phyloP scores from a whole-genome alignment of 2,329 filamentous ascomycete species.

The Xylaria sp. region DNA sequence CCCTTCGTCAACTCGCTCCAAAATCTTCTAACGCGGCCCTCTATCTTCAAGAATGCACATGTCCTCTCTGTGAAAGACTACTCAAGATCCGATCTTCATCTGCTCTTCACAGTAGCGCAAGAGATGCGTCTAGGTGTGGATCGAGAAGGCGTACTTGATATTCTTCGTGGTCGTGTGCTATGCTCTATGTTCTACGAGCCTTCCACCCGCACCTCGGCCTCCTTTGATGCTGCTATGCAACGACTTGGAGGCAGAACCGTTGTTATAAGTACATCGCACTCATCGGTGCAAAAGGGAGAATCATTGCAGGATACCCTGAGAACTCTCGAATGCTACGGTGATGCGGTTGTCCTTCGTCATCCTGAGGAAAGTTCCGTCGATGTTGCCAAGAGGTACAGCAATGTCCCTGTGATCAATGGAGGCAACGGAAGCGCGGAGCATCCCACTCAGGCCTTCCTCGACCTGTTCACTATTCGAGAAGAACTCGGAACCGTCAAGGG shows the following conservation, averaged over 20 bases:
- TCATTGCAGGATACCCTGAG: constrained; percentile 91
- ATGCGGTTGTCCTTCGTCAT: constrained; percentile 95
- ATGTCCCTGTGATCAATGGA: constrained; percentile 94
- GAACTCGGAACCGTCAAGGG: constrained; percentile 96
- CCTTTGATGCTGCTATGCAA: constrained; percentile 99
- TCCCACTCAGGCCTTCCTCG: constrained; percentile 95
- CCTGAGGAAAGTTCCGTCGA: constrained; percentile 84
- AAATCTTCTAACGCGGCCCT: constrained; percentile 77
- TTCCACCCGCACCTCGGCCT: constrained; percentile 92
- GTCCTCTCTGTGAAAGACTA: constrained; percentile 94
- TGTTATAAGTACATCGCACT: constrained; percentile 81
- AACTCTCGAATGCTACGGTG: constrained; percentile 92
- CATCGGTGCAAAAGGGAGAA: constrained; percentile 94
- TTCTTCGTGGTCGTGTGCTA: constrained; percentile 86
- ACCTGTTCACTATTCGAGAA: constrained; percentile 98
- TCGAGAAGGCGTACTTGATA: constrained; percentile 86
- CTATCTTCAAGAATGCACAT: constrained; percentile 88
- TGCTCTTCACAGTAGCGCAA: constrained; percentile 95
- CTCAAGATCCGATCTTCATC: constrained; percentile 84
- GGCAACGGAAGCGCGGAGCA: constrained; percentile 97
- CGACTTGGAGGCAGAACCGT: constrained; percentile 90
- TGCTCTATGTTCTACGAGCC: constrained; percentile 98
- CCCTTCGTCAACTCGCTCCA: constrained; percentile 70
- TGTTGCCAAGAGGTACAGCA: constrained; percentile 84
- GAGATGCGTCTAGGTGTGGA: constrained; percentile 98